A percentile compares a stretch with the other conserved stretches of the same genome.
These are phyloP conservation scores for Plasmodium gaboni DNA, from an alignment of 169 alveolate genomes.

Conservation along the genomic window DNA sequence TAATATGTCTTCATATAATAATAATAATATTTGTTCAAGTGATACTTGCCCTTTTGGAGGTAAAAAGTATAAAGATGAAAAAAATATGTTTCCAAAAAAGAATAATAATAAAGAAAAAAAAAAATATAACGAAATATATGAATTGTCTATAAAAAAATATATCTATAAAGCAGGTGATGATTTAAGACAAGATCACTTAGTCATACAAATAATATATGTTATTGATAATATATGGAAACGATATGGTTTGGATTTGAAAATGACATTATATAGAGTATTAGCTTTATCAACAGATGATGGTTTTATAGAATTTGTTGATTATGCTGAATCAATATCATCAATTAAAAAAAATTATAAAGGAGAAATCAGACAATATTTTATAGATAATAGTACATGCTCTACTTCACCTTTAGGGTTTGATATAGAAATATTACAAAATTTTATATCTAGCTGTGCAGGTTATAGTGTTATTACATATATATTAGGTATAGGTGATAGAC, in stretches of 20 bases:
- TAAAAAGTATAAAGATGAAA: background rate
- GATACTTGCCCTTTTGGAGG: no score
- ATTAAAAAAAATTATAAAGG: conserved; percentile 76
- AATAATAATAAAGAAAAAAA: no score
- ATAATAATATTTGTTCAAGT: no score
- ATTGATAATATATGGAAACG: conserved; percentile 91
- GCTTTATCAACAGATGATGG: conserved; percentile 90
- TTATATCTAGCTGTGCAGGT: conserved; percentile 97
- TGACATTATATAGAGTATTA: conserved; percentile 90
- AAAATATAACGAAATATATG: conserved; percentile 55
- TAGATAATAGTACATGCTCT: conserved; percentile 23
- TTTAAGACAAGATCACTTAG: conserved; percentile 95
- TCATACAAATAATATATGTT: conserved; percentile 90
- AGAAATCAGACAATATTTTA: conserved; percentile 76
- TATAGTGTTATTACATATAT: conserved; percentile 97
- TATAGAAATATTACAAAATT: conserved; percentile 87
- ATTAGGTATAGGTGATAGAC: conserved; percentile 99
- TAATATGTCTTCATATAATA: no score
- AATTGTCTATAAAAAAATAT: conserved; percentile 56
- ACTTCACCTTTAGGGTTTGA: conserved; percentile 66
- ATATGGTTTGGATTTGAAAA: conserved; percentile 92
- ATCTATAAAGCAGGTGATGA: conserved; percentile 97
- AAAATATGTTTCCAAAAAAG: background rate
- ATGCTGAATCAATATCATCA: conserved; percentile 65
- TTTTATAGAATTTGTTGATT: conserved; percentile 83